phyloP scores from a whole-genome alignment of 1,139 yeast species.

The Candida glucosophila region DNA sequence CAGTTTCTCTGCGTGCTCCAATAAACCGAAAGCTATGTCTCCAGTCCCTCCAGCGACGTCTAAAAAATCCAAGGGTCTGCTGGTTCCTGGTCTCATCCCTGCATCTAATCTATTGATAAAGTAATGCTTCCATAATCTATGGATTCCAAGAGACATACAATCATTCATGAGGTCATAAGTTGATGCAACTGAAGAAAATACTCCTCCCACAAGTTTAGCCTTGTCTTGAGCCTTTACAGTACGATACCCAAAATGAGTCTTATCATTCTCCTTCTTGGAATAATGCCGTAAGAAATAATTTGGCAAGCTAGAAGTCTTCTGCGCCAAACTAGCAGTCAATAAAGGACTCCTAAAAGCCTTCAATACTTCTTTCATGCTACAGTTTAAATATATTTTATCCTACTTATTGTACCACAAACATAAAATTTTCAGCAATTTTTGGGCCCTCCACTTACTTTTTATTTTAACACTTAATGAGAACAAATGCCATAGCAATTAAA shows the following conservation, averaged over 20 bases:
- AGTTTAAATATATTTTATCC: too few species aligned
- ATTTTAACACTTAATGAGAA: too few species aligned
- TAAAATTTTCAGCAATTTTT: too few species aligned
- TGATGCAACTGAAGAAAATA: slow-evolving; percentile 89
- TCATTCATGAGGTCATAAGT: slow-evolving; percentile 96
- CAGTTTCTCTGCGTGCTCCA: slow-evolving; percentile 79
- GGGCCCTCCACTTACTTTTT: too few species aligned
- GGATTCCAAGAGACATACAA: slow-evolving; percentile 94
- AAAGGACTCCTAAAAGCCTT: too few species aligned
- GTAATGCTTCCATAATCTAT: slow-evolving; percentile 90
- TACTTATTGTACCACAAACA: too few species aligned
- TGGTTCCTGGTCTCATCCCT: slow-evolving; percentile 83
- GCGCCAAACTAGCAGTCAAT: not conserved
- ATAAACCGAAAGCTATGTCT: slow-evolving; percentile 90
- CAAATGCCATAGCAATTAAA: too few species aligned
- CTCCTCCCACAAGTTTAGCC: slow-evolving; percentile 80
- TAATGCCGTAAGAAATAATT: not conserved
- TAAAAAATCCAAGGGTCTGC: slow-evolving; percentile 69
- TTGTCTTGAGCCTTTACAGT: slow-evolving; percentile 77
- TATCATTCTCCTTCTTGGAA: slow-evolving; percentile 11
- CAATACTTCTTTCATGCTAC: too few species aligned
- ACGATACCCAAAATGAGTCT: slow-evolving; percentile 91
- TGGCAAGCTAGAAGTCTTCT: not conserved
- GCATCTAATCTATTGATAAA: slow-evolving; percentile 85
- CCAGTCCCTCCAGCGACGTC: slow-evolving; percentile 99